Percentiles rank a stretch among this genome's conserved stretches.
Evolutionary conservation across 179 eudicot species (phyloP).

Genomic region (Beta lomatogona): DNA sequence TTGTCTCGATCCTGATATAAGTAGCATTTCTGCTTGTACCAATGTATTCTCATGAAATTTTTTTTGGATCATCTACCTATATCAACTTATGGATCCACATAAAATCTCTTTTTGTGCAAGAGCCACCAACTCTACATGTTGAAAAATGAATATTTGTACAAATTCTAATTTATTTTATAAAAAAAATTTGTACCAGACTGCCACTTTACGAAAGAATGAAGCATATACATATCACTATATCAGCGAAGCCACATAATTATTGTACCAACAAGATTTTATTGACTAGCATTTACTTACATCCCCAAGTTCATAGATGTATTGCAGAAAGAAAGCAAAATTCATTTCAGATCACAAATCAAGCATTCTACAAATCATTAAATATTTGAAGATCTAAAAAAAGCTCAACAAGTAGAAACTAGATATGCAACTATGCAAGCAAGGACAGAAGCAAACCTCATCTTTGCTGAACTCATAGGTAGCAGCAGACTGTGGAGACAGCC

Average conservation of each 20-base stretch:
- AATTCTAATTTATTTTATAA: not conserved
- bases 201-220: not conserved
- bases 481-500: slow-evolving; percentile 85
- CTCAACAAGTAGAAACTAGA: slow-evolving; percentile 10
- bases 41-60: too few relatives aligned
- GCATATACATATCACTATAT: not conserved
- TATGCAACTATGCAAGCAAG: slow-evolving; percentile 16
- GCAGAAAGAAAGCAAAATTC: not conserved
- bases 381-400: not conserved
- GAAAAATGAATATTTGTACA: not conserved
- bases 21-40: not conserved
- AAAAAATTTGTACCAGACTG: not conserved
- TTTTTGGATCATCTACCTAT: too few relatives aligned
- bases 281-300: not conserved
- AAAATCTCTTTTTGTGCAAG: too few relatives aligned
- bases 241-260: not conserved
- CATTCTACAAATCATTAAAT: not conserved
- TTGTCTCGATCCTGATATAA: too few relatives aligned
- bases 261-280: not conserved
- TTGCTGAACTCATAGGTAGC: slow-evolving; percentile 67
- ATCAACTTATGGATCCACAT: too few relatives aligned
- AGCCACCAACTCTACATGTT: too few relatives aligned
- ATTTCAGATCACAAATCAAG: not conserved
- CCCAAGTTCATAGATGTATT: not conserved
- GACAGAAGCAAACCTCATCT: slow-evolving; percentile 66